These are phyloP conservation scores for Colletotrichum lupini DNA, from an alignment of 2,329 filamentous ascomycete genomes.

Conservation along the genomic window DNA sequence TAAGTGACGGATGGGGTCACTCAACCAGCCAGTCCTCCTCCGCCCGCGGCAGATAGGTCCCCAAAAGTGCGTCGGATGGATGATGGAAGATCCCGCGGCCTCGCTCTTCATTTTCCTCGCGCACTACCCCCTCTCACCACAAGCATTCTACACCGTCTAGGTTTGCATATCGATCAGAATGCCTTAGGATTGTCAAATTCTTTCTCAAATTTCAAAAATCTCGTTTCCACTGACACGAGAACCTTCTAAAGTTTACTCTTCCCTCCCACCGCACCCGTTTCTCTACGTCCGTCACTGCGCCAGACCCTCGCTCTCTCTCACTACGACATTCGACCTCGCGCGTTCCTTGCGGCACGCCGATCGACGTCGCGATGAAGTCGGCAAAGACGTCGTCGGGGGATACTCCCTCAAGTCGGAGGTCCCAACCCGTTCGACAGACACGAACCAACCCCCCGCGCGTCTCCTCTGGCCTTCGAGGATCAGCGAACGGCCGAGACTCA, in stretches of 20 bases:
- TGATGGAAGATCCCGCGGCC: slow-evolving; percentile 34
- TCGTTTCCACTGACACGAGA: slow-evolving; percentile 5
- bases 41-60: slow-evolving; percentile 31
- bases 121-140: slow-evolving; percentile 25
- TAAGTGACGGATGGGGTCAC: slow-evolving; percentile 22
- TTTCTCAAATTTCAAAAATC: neutral
- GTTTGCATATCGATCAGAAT: slow-evolving; percentile 14
- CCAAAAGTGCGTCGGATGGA: slow-evolving; percentile 29
- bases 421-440: slow-evolving; percentile 73
- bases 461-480: slow-evolving; percentile 55
- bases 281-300: neutral
- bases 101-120: slow-evolving; percentile 33
- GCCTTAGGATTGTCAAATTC: slow-evolving; percentile 8
- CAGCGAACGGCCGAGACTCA: slow-evolving; percentile 58
- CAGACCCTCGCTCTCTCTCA: slow-evolving; percentile 5
- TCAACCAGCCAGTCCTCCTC: slow-evolving; percentile 21
- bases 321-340: neutral
- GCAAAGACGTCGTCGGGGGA: slow-evolving; percentile 59
- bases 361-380: slow-evolving; percentile 60
- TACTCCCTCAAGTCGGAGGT: slow-evolving; percentile 64
- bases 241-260: neutral
- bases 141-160: slow-evolving; percentile 7
- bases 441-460: slow-evolving; percentile 72
- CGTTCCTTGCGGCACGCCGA: neutral
- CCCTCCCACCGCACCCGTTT: neutral